Conservation (phyloP, 345 rosid genomes). For the Eucalyptus cloeziana region DNA sequence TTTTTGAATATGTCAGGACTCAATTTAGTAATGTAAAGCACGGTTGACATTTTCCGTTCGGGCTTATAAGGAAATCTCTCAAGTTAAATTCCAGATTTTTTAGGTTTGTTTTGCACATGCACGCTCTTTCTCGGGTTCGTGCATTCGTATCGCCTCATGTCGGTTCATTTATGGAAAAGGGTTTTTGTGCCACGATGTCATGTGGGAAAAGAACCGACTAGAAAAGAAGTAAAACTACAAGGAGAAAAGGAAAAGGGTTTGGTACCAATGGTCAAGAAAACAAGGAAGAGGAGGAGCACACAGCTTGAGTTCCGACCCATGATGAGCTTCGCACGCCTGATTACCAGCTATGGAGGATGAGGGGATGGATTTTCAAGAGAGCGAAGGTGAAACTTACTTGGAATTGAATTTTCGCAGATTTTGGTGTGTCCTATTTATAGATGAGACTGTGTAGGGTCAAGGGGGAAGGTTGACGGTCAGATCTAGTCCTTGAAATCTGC, state of each 20-base stretch:
- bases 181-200: accelerated
- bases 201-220: background rate
- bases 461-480: background rate
- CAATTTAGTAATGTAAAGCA: background rate
- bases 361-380: background rate
- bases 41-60: background rate
- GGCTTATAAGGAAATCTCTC: background rate
- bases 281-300: background rate
- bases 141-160: background rate
- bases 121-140: accelerated
- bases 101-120: background rate
- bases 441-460: background rate
- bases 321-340: background rate
- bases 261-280: background rate
- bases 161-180: background rate
- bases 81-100: background rate
- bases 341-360: background rate
- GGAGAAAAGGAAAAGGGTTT: background rate
- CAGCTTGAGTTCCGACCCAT: background rate
- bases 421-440: background rate
- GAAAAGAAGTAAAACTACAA: background rate
- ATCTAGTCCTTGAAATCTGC: background rate
- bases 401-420: background rate
- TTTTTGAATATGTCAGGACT: too few relatives aligned
- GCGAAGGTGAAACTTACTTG: background rate